These are phyloP conservation scores for Candida labiduridarum DNA, from an alignment of 1,139 yeast genomes.

Conservation along the genomic window DNA sequence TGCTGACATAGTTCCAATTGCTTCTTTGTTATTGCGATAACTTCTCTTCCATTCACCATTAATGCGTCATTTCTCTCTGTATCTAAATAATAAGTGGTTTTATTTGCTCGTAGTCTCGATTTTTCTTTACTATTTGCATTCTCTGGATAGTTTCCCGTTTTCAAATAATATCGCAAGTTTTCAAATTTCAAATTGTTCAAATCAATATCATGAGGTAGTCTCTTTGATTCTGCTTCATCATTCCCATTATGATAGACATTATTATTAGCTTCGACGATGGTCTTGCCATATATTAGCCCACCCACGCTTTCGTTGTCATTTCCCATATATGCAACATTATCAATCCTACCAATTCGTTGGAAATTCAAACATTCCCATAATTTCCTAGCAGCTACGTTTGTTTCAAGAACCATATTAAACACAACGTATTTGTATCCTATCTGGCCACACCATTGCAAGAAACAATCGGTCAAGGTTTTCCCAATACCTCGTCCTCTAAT, in stretches of 20 bases:
- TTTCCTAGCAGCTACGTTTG: conserved; percentile 78
- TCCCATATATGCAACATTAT: conserved; percentile 83
- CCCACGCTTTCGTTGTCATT: conserved; percentile 85
- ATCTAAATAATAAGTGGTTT: conserved; percentile 69
- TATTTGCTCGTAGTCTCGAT: conserved; percentile 78
- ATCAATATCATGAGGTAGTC: conserved; percentile 62
- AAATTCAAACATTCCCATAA: conserved; percentile 82
- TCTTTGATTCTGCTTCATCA: conserved; percentile 24
- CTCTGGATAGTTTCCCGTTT: conserved; percentile 85
- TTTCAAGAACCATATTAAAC: conserved; percentile 85
- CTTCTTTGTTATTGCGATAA: conserved; percentile 69
- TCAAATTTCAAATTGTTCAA: conserved; percentile 53
- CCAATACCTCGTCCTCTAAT: conserved; percentile 95
- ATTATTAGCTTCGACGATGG: conserved; percentile 51
- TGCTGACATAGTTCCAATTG: conserved; percentile 79
- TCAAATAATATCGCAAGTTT: conserved; percentile 74
- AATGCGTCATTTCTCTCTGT: conserved; percentile 56
- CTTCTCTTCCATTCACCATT: conserved; percentile 79
- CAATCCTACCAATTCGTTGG: conserved; percentile 73
- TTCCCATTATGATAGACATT: conserved; percentile 53
- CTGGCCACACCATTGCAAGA: conserved; percentile 86
- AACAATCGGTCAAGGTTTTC: conserved; percentile 77
- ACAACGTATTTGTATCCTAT: conserved; percentile 84
- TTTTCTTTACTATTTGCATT: conserved; percentile 82
- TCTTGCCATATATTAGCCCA: conserved; percentile 70